Percentiles rank a stretch among this genome's conserved stretches.
Conservation (phyloP, 2,329 filamentous ascomycete species). For the Beauveria caledonica region DNA sequence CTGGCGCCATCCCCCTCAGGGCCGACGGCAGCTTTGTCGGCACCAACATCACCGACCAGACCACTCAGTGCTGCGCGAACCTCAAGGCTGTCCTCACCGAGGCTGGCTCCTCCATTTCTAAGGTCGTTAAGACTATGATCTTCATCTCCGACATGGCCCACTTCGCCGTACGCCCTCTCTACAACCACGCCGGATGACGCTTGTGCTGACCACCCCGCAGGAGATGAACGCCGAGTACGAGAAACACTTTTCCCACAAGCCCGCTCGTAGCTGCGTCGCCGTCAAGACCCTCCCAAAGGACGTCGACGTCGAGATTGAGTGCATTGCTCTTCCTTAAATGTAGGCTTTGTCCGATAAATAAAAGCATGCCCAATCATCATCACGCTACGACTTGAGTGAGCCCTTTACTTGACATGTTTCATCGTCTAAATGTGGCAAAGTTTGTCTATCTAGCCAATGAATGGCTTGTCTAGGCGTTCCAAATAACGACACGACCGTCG, state of each 20-base stretch:
- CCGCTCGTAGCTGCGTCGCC: conserved; percentile 81
- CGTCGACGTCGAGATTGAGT: conserved; percentile 85
- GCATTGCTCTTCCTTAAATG: conserved; percentile 60
- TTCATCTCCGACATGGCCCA: conserved; percentile 88
- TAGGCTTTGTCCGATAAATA: background rate
- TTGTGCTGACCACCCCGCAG: conserved; percentile 19
- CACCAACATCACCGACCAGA: conserved; percentile 56
- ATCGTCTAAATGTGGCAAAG: background rate
- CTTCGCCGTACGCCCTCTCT: conserved; percentile 51
- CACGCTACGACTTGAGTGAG: background rate
- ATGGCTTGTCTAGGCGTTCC: conserved; percentile 47
- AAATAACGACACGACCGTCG: conserved; percentile 74
- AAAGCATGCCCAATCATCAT: background rate
- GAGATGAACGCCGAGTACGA: conserved; percentile 82
- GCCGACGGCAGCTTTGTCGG: conserved; percentile 46
- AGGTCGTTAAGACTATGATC: conserved; percentile 85
- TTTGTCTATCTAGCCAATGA: background rate
- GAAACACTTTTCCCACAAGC: conserved; percentile 76
- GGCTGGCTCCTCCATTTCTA: conserved; percentile 68
- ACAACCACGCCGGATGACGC: background rate
- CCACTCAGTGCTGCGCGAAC: conserved; percentile 60
- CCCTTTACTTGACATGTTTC: background rate
- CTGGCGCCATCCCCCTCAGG: conserved; percentile 64
- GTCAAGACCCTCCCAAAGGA: conserved; percentile 83
- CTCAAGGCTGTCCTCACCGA: conserved; percentile 75